phyloP scores from a whole-genome alignment of 2,329 filamentous ascomycete genomes.

The Hypoxylon sp. region DNA sequence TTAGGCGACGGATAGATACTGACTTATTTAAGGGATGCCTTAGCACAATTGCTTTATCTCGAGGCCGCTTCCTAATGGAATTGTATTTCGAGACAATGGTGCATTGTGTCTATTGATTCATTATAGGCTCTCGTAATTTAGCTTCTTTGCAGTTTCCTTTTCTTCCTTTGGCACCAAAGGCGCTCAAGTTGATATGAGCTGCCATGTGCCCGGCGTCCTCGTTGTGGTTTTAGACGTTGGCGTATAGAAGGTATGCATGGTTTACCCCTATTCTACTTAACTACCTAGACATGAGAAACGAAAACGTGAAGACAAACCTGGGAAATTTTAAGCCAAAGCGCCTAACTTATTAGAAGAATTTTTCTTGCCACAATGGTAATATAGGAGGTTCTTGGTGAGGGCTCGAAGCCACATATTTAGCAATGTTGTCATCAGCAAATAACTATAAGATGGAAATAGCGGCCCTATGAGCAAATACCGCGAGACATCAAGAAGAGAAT shows the following conservation, averaged over 20 bases:
- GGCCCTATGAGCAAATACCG: background rate
- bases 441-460: background rate
- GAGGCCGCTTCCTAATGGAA: background rate
- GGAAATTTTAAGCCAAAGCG: too few species aligned
- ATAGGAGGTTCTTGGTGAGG: background rate
- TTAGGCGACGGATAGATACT: background rate
- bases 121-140: background rate
- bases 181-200: background rate
- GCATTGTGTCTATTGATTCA: background rate
- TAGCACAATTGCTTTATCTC: constrained; percentile 2
- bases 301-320: too few species aligned
- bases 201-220: background rate
- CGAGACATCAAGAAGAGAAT: background rate
- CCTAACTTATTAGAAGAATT: background rate
- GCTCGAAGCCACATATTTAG: background rate
- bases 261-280: too few species aligned
- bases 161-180: background rate
- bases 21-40: background rate
- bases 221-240: too few species aligned
- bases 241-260: too few species aligned
- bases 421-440: background rate
- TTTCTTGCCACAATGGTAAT: background rate
- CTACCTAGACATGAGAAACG: too few species aligned
- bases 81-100: background rate
- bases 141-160: too few species aligned